Base-by-base conservation (phyloP, 495 filamentous ascomycete species). In the Aspergillus taichungensis region DNA sequence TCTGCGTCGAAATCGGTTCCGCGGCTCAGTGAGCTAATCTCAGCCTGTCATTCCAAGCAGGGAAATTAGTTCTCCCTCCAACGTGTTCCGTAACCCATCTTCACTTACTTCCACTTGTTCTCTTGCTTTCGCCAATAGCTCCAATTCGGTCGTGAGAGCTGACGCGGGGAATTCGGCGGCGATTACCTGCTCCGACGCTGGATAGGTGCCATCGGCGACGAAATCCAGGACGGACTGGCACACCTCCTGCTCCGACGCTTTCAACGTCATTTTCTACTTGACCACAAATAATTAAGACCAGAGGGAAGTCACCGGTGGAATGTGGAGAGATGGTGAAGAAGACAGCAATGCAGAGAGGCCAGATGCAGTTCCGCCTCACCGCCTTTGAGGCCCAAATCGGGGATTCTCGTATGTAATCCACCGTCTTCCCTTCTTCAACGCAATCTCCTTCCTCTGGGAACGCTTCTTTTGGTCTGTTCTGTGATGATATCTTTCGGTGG, bases 1-100 rank as follows among this genome's bases (percentile, higher is more conserved):
- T 87, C 82, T 50, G 92, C 82, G 55, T 92, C 85, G 13, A 83
- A 77, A 35, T 81, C 80, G 34, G 78, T 83, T 37, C 84, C 78
- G 33, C 78, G 76, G 69, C 88, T 91, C 33, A 87, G 72, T 18
- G 68, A 61, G 42, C 79, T 82, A 33, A 95, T 83, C 47, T 88
- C 79, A 44, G 71, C 68, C 84, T 88, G 51, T 50, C 33, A n/a
- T 12, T 8, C 12, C 12, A 24, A 29, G 10, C 31, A 30, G 45
- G 45, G 45, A 37, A 37, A 36, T 32, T 13, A 9, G 35, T 12
- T 9, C 40, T 30, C 31, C 13, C 39, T 38, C 34, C n/a, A n/a
- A n/a, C n/a, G 43, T 29, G 4, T 31, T 37, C 34, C 12, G 30
- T 29, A 5, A 29, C 6, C 6, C 3, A 43, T 34, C 8, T 13